A percentile compares a stretch with the other conserved stretches of the same genome.
These are phyloP conservation scores for Shiraia bambusicola DNA, from an alignment of 2,329 filamentous ascomycete genomes.

Conservation along the genomic window DNA sequence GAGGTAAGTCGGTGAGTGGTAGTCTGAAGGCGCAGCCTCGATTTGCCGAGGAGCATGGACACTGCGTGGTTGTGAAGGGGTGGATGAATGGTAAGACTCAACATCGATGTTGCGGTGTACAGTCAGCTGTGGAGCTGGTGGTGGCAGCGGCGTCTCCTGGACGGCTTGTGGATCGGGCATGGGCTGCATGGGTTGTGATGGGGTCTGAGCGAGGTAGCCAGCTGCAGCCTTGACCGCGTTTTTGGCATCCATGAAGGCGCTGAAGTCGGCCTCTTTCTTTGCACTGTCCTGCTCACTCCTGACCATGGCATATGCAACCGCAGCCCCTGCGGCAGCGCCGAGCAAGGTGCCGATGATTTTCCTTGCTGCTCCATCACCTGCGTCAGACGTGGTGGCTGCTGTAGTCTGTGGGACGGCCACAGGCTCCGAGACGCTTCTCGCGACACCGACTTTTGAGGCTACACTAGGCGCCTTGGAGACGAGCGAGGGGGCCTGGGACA, in stretches of 20 bases:
- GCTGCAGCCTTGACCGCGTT: constrained; percentile 32
- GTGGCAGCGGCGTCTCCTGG: constrained; percentile 29
- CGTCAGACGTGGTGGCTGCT: constrained; percentile 26
- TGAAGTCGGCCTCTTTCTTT: constrained; percentile 47
- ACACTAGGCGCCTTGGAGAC: constrained; percentile 17
- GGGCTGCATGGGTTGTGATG: constrained; percentile 28
- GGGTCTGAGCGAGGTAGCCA: constrained; percentile 32
- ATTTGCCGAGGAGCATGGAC: constrained; percentile 36
- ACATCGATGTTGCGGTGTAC: constrained; percentile 44
- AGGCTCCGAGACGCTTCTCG: constrained; percentile 39
- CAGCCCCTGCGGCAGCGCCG: constrained; percentile 76
- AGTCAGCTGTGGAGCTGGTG: constrained; percentile 24
- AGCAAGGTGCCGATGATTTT: constrained; percentile 74
- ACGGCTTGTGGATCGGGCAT: constrained; percentile 38
- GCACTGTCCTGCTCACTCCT: constrained; percentile 57
- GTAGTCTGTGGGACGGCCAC: constrained; percentile 25
- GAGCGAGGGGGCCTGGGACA: constrained; percentile 29
- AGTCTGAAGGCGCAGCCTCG: constrained; percentile 42
- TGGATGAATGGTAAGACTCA: constrained; percentile 36
- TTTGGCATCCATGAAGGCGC: constrained; percentile 38
- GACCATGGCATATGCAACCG: constrained; percentile 73
- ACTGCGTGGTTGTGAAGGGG: constrained; percentile 24
- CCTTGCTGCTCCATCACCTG: constrained; percentile 57
- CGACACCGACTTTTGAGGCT: constrained; percentile 26
- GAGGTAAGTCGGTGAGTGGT: constrained; percentile 36